Conservation (phyloP, 305 asterid species). For the Fraxinus floribunda region DNA sequence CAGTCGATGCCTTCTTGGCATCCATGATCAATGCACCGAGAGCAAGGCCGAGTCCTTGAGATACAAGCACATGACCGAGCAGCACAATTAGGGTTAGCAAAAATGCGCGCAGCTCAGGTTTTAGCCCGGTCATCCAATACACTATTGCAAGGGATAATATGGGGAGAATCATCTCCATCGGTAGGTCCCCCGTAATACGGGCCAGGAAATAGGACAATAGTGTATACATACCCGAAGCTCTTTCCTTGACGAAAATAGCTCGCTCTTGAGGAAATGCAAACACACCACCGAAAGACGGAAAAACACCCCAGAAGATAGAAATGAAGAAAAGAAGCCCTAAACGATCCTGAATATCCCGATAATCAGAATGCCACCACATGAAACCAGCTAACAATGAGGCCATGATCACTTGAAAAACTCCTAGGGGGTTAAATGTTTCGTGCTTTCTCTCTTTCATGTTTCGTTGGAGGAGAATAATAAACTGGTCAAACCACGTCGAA, state of each 20-base stretch:
- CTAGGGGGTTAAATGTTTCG: conserved; percentile 38
- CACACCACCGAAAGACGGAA: conserved; percentile 40
- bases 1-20: conserved; percentile 50
- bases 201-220: conserved; percentile 51
- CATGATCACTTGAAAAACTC: conserved; percentile 42
- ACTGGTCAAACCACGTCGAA: conserved; percentile 42
- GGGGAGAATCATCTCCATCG: conserved; percentile 57
- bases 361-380: conserved; percentile 55
- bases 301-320: conserved; percentile 51
- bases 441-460: conserved; percentile 45
- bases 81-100: conserved; percentile 29
- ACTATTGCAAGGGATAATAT: conserved; percentile 37
- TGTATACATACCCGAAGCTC: conserved; percentile 53
- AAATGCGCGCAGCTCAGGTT: conserved; percentile 37
- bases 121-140: conserved; percentile 52
- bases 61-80: conserved; percentile 44
- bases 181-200: conserved; percentile 41
- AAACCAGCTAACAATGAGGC: conserved; percentile 44
- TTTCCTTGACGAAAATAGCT: conserved; percentile 43
- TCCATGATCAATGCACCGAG: conserved; percentile 54
- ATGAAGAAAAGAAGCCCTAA: conserved; percentile 53
- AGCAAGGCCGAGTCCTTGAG: conserved; percentile 52
- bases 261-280: conserved; percentile 50
- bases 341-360: conserved; percentile 38
- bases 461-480: conserved; percentile 45